Base-by-base conservation (phyloP, 495 filamentous ascomycete genomes). In the Penicillium egyptiacum region DNA sequence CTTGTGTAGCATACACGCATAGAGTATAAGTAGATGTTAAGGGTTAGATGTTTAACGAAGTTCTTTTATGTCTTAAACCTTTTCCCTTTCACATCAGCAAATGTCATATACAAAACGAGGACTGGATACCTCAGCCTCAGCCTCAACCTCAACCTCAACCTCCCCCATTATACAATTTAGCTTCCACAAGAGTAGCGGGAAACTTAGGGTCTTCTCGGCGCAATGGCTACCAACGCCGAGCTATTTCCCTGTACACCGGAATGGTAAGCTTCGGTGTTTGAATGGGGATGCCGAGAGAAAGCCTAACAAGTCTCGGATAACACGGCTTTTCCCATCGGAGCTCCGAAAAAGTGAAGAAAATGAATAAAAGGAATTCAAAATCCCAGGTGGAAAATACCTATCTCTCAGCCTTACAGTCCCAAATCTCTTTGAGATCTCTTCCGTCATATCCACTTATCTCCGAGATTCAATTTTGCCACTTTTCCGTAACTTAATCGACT, bases 1-100 rank as follows among this genome's bases (percentile, higher is more conserved):
- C 28, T 31, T 28, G 28, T 45, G 48, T 60, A 60, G 20, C 50
- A 58, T 61, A 50, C 23, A 47, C 7, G 14, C 31, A 55, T 58
- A 55, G 37, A 61, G 31, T 48, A 48, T 4, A 19, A 19, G 28
- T 48, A 48, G 45, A 58, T 6, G 51, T 30, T 41, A 39, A 39
- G 16, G 35, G 8, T 26, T 42, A 42, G 50, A 53, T 26, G 23
- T 45, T 25, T 48, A 30, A 31, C n/a, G 26, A 48, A 19, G 45
- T 39, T 39, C 33, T 8, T 37, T 47, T 30, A 17, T n/a, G 6
- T 47, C 16, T 28, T 17, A n/a, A 39, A n/a, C 35, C 6, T 39
- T 39, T 39, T 3, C 6, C 14, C 14, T 16, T 9, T 39, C 5
- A n/a, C 16, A 9, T 14, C 16, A 8, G 14, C 4, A 4, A n/a